A percentile compares a stretch with the other conserved stretches of the same genome.
Conservation (phyloP, 805 yeast genomes). For the Danielozyma ontarioensis region DNA sequence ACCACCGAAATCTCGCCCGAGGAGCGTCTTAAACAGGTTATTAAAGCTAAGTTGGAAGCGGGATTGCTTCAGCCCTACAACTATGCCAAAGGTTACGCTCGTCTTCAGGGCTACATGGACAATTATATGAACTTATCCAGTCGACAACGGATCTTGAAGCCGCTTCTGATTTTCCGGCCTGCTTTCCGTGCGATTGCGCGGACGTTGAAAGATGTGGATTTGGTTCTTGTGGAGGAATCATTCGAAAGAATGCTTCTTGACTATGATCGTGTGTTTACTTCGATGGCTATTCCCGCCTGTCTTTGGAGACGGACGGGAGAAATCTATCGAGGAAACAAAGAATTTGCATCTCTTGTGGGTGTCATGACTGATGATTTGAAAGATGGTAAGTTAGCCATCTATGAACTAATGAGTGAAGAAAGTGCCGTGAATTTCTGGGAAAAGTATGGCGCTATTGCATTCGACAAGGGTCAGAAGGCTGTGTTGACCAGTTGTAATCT, state of each 20-base stretch:
- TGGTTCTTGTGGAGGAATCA: conserved; percentile 87
- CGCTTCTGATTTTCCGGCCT: conserved; percentile 80
- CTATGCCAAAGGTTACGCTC: conserved; percentile 88
- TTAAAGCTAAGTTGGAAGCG: conserved; percentile 90
- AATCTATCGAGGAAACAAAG: conserved; percentile 90
- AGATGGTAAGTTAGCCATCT: conserved; percentile 88
- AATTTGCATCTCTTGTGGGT: conserved; percentile 89
- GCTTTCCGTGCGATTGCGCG: conserved; percentile 91
- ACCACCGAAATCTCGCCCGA: conserved; percentile 92
- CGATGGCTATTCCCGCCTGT: conserved; percentile 98
- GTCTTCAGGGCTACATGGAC: conserved; percentile 88
- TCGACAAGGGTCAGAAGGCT: conserved; percentile 93
- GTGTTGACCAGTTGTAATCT: conserved; percentile 88
- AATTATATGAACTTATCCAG: conserved; percentile 82
- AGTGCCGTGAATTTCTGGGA: conserved; percentile 98
- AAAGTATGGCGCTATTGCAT: conserved; percentile 92
- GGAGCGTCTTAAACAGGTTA: conserved; percentile 87
- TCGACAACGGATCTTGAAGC: conserved; percentile 79
- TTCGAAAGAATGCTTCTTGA: conserved; percentile 91
- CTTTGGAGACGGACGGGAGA: conserved; percentile 97
- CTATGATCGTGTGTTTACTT: conserved; percentile 90
- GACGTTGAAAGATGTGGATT: conserved; percentile 83
- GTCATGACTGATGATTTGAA: conserved; percentile 85
- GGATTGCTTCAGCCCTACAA: conserved; percentile 89
- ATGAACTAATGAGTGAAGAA: conserved; percentile 92